Base-by-base conservation (phyloP, 768 basidiomycete genomes). In the Phallus indusiatus region DNA sequence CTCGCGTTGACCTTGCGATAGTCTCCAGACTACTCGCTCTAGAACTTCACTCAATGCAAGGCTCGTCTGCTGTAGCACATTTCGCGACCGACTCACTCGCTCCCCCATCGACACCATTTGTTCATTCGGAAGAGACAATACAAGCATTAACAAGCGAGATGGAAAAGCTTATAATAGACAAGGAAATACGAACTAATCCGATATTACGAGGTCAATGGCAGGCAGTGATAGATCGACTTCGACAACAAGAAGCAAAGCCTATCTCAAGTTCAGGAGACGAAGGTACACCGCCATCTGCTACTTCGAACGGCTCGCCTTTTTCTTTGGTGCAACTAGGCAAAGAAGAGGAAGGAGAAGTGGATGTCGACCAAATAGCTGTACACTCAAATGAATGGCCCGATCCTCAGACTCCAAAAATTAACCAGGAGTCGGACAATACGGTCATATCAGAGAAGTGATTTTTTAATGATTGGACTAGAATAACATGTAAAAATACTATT, bases 101-200 rank as follows among this genome's bases (percentile, higher is more conserved):
- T 36, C 49, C 46, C 10, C 56, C 56, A 2, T n/a, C 36, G 6
- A 14, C 59, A 8, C 48, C 52, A 28, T 12, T 63, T 69, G 17
- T 55, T 68, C 78, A 46, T 36, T 62, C 71, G 12, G 70, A 69
- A 47, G 69, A 72, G 11, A 67, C 76, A 11, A 70, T 83, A 54
- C 72, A 71, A 11, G 50, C 68, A 52, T 69, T 88, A 52, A 67
- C 75, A 51, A 60, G 68, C 16, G 85, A 86, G 69, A 84, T 90
- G 76, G 80, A 84, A 68, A 74, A 81, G 46, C 74, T 88, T 65
- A 70, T 87, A 51, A 76, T 89, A 2, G 88, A 88, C 70, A 73
- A 73, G 34, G 80, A 78, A 64, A 70, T 90, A 46, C 81, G 76
- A 70, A 75, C 72, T 55, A 78, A 79, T 46, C 70, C 66, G 20